These are phyloP conservation scores for Colletotrichum echinochloae DNA, from an alignment of 2,329 filamentous ascomycete genomes.

Conservation along the genomic window DNA sequence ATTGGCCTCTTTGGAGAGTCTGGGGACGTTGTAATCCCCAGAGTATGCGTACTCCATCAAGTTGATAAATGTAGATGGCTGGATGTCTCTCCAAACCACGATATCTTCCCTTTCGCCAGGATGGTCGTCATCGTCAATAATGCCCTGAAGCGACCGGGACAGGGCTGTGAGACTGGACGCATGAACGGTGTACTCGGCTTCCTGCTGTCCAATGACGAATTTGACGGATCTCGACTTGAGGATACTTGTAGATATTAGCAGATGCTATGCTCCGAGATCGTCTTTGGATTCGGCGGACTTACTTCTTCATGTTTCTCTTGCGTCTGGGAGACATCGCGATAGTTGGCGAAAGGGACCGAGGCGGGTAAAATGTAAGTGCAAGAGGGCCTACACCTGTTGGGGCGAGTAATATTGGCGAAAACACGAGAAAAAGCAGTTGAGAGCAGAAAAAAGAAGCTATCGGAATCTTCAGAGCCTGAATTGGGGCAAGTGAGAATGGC, in stretches of 20 bases:
- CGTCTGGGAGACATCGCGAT: neutral
- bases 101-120: no score
- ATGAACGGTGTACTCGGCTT: neutral
- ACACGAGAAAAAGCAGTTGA: no score
- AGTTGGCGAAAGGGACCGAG: neutral
- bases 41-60: slow-evolving; percentile 12
- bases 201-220: neutral
- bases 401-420: no score
- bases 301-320: neutral
- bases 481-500: no score
- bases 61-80: neutral
- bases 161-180: neutral
- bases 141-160: neutral
- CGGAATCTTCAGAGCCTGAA: no score
- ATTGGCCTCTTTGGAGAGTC: neutral
- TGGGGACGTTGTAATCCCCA: neutral
- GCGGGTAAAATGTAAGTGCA: no score
- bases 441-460: no score
- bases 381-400: no score
- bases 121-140: no score
- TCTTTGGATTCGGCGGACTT: fast-evolving
- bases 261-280: no score
- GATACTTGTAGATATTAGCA: neutral
- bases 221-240: neutral
- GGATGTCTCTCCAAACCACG: neutral